Percentiles rank a stretch among this genome's conserved stretches.
phyloP scores from a whole-genome alignment of 148 eudicot species.

The Rhododendron simsii region DNA sequence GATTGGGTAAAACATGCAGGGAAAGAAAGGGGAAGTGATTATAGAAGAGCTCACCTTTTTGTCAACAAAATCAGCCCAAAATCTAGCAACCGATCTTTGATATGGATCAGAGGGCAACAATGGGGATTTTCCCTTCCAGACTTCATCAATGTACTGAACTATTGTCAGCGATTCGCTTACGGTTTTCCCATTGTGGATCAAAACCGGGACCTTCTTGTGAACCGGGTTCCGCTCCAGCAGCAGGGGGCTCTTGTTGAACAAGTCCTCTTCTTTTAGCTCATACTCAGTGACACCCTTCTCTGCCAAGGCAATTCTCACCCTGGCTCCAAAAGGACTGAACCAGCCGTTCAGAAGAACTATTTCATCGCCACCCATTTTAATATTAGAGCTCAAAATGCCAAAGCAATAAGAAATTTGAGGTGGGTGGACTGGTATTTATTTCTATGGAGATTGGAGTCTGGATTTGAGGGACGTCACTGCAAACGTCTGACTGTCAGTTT shows the following conservation, averaged over 20 bases:
- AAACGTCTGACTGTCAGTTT: background rate
- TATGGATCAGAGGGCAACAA: constrained; percentile 20
- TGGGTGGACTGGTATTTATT: background rate
- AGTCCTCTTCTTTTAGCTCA: constrained; percentile 15
- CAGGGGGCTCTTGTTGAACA: constrained; percentile 17
- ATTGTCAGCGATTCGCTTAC: constrained; percentile 7
- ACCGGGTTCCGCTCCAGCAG: constrained; percentile 24
- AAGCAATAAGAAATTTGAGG: background rate
- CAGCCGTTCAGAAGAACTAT: constrained; percentile 6
- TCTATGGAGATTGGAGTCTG: background rate
- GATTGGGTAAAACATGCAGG: no score
- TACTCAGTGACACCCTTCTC: constrained; percentile 23
- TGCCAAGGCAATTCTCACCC: constrained; percentile 22
- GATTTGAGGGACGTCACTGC: background rate
- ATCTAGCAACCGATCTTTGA: constrained; percentile 17
- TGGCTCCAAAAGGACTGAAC: constrained; percentile 22
- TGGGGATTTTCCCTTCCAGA: constrained; percentile 9
- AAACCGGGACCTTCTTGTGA: constrained; percentile 25
- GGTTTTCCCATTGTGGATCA: constrained; percentile 16
- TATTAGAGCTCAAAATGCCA: background rate
- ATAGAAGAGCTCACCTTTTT: constrained; percentile 17
- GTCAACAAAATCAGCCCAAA: constrained; percentile 27
- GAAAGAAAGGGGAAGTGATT: background rate
- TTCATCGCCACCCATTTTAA: background rate
- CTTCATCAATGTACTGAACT: constrained; percentile 28